Percentiles rank a stretch among this genome's conserved stretches.
These are phyloP conservation scores for Hylodesmum podocarpum DNA, from an alignment of 306 rosid genomes.

Conservation along the genomic window DNA sequence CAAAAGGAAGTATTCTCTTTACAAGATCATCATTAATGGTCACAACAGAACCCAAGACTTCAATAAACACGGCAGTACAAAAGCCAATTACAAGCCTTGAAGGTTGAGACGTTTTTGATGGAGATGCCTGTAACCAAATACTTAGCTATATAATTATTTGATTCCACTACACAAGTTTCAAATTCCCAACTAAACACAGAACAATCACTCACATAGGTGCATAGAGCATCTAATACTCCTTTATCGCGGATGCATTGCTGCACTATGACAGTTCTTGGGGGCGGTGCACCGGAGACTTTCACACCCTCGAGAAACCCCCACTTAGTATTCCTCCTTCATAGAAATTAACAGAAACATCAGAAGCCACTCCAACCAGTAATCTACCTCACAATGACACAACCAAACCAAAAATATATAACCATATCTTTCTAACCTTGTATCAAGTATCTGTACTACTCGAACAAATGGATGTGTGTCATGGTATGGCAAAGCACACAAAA, in stretches of 20 bases:
- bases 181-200: conserved; percentile 24
- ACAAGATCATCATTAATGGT: conserved; percentile 60
- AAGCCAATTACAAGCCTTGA: conserved; percentile 63
- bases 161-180: neutral
- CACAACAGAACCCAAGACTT: conserved; percentile 71
- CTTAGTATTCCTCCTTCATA: conserved; percentile 67
- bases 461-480: conserved; percentile 89
- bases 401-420: conserved; percentile 15
- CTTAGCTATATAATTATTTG: conserved; percentile 8
- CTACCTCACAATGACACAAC: neutral
- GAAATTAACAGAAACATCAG: conserved; percentile 27
- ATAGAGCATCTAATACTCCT: conserved; percentile 68
- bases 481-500: conserved; percentile 78
- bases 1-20: conserved; percentile 72
- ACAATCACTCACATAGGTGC: conserved; percentile 75
- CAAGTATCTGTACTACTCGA: conserved; percentile 68
- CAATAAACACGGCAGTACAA: conserved; percentile 85
- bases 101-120: conserved; percentile 66
- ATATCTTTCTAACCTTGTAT: conserved; percentile 54
- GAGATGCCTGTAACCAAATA: conserved; percentile 59
- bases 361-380: conserved; percentile 15
- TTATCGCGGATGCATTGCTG: conserved; percentile 81
- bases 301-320: conserved; percentile 90
- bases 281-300: conserved; percentile 79
- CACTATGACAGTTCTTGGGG: conserved; percentile 80